phyloP scores from a whole-genome alignment of 805 yeast genomes.

The Teunomyces kruisii region DNA sequence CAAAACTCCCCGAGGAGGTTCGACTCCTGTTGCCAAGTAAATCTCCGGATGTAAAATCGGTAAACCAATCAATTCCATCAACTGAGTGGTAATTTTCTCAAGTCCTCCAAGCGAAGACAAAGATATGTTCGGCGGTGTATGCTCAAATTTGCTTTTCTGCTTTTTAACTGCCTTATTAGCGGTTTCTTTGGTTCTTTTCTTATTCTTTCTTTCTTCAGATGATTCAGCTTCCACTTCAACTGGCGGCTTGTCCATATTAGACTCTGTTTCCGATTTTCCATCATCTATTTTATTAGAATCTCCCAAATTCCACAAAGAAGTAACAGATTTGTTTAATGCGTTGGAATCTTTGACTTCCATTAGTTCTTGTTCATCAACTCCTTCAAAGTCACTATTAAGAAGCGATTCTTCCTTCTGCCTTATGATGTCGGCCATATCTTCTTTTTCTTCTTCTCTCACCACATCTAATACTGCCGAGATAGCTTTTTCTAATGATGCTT shows the following conservation, averaged over 20 bases:
- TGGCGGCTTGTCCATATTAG: not conserved
- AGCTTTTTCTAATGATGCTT: constrained; percentile 58
- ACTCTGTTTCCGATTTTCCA: constrained; percentile 13
- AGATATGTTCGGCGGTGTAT: constrained; percentile 67
- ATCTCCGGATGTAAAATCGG: constrained; percentile 95
- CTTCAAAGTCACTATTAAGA: constrained; percentile 40
- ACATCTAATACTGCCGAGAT: constrained; percentile 58
- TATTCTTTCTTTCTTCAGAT: constrained; percentile 32
- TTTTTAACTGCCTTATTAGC: constrained; percentile 29
- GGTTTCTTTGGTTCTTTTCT: constrained; percentile 54
- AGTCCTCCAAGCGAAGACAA: constrained; percentile 86
- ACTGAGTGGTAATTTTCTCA: constrained; percentile 77
- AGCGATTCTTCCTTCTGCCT: constrained; percentile 7
- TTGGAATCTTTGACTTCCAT: constrained; percentile 70
- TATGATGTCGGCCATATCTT: constrained; percentile 43
- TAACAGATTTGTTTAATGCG: constrained; percentile 73
- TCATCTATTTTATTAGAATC: constrained; percentile 12
- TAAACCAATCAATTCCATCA: constrained; percentile 87
- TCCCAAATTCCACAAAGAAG: constrained; percentile 59
- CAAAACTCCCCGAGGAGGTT: constrained; percentile 90
- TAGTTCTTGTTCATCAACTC: constrained; percentile 43
- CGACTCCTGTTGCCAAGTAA: constrained; percentile 82
- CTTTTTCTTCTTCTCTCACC: constrained; percentile 59
- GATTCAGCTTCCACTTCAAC: not conserved
- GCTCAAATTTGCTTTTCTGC: constrained; percentile 48